A percentile compares a stretch with the other conserved stretches of the same genome.
phyloP scores from a whole-genome alignment of 2,329 filamentous ascomycete species.

The Alternaria triticimaculans region DNA sequence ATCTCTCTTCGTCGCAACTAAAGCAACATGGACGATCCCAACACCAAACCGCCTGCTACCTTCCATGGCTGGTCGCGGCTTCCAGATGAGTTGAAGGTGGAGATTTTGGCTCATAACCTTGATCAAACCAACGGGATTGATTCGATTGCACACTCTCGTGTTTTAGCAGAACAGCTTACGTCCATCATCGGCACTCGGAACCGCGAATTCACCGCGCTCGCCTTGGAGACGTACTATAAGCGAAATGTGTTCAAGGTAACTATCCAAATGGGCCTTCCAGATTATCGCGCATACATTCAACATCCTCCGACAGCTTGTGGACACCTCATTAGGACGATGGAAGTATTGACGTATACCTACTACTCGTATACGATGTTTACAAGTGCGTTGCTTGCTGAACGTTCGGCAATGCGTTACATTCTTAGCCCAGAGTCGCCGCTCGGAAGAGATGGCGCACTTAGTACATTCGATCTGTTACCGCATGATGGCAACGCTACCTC shows the following conservation, averaged over 20 bases:
- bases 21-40: not conserved
- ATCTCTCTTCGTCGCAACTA: not conserved
- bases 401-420: not conserved
- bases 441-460: not conserved
- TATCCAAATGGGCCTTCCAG: too few relatives aligned
- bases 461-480: too few relatives aligned
- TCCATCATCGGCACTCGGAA: not conserved
- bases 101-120: not conserved
- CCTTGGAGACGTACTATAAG: not conserved
- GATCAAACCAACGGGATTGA: not conserved
- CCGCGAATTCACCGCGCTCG: not conserved
- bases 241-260: not conserved
- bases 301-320: not conserved
- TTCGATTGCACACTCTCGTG: not conserved
- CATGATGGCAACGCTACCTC: too few relatives aligned
- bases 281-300: too few relatives aligned
- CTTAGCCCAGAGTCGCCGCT: not conserved
- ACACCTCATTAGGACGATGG: not conserved
- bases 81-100: not conserved
- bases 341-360: not conserved
- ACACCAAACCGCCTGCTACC: not conserved
- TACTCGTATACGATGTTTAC: too few relatives aligned
- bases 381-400: too few relatives aligned
- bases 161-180: not conserved
- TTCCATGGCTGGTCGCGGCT: not conserved